Percentiles rank a stretch among this genome's conserved stretches.
Conservation (phyloP, 768 basidiomycete species). For the Phallus indusiatus region DNA sequence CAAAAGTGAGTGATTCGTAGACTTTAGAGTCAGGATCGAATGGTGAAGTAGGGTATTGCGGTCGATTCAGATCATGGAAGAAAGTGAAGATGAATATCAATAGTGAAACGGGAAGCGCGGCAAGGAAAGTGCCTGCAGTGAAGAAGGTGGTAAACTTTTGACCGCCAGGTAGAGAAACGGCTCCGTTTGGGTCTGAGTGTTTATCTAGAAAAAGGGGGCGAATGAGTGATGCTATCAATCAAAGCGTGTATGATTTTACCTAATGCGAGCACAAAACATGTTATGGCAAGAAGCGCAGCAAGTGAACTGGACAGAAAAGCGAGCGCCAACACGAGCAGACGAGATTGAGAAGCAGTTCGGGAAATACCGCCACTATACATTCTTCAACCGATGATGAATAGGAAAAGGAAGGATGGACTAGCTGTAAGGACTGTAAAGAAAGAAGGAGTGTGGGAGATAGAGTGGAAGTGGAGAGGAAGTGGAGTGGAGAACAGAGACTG, state of each 20-base stretch:
- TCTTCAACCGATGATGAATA: not conserved
- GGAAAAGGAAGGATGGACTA: too few relatives aligned
- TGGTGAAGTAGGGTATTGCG: not conserved
- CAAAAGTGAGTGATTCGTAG: not conserved
- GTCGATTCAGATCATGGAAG: not conserved
- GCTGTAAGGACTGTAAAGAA: too few relatives aligned
- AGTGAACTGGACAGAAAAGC: not conserved
- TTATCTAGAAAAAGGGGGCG: not conserved
- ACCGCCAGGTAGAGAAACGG: not conserved
- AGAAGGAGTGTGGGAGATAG: not conserved
- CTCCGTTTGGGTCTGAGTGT: not conserved
- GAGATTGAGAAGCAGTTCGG: not conserved
- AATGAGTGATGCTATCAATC: not conserved
- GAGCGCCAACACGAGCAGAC: not conserved
- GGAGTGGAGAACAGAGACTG: too few relatives aligned
- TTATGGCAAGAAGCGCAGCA: not conserved
- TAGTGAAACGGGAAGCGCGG: not conserved
- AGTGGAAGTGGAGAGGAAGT: too few relatives aligned
- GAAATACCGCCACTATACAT: not conserved
- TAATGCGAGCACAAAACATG: not conserved
- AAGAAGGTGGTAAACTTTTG: not conserved
- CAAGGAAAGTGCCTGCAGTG: not conserved
- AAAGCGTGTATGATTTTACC: not conserved
- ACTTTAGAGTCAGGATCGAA: not conserved
- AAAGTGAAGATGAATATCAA: not conserved